phyloP scores from a whole-genome alignment of 2,329 filamentous ascomycete species.

The Colletotrichum chlorophyti region DNA sequence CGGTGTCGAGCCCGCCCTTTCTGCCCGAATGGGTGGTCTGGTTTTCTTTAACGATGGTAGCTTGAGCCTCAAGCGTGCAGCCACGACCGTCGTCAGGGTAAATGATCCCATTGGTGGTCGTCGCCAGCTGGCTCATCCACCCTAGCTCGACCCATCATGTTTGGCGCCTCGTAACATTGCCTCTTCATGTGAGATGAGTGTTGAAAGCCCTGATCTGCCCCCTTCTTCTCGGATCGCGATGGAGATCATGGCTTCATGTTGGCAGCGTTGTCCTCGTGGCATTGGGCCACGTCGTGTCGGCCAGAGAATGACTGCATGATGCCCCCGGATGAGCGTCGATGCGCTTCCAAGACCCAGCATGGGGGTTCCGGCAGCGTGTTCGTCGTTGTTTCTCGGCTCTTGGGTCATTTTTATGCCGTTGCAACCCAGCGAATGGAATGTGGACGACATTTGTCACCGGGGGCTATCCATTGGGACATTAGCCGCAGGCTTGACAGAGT shows the following conservation, averaged over 20 bases:
- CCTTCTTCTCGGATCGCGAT: not conserved
- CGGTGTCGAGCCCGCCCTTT: no score
- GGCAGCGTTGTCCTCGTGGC: conserved; percentile 5
- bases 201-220: not conserved
- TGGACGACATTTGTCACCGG: not conserved
- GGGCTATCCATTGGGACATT: not conserved
- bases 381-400: not conserved
- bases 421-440: conserved; percentile 17
- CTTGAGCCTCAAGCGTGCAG: not conserved
- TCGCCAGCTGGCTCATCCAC: not conserved
- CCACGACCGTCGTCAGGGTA: not conserved
- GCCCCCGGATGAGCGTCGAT: not conserved
- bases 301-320: conserved; percentile 24
- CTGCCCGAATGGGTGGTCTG: not conserved
- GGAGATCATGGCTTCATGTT: not conserved
- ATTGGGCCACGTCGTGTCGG: conserved; percentile 15
- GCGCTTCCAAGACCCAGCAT: not conserved
- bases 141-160: not conserved
- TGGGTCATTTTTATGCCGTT: not conserved
- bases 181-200: not conserved
- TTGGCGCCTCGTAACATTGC: not conserved
- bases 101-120: not conserved
- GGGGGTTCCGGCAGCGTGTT: not conserved
- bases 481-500: no score
- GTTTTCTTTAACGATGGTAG: not conserved